Percentiles rank a stretch among this genome's conserved stretches.
phyloP scores from a whole-genome alignment of 2,329 filamentous ascomycete genomes.

The Colletotrichum noveboracense region DNA sequence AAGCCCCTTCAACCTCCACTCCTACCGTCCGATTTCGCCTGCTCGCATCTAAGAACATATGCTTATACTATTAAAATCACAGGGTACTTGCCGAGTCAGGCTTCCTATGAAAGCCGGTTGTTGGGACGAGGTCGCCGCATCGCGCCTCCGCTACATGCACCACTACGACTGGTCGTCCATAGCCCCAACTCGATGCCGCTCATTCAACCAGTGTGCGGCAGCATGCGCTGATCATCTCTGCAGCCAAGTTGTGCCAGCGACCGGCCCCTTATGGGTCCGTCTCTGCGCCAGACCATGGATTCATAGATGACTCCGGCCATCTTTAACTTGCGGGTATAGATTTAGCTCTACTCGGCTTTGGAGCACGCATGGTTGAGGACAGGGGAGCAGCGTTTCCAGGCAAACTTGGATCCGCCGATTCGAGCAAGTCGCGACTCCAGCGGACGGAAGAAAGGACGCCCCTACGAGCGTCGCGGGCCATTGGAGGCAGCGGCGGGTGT shows the following conservation, averaged over 20 bases:
- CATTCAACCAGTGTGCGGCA: background rate
- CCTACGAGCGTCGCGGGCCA: background rate
- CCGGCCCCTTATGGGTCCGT: background rate
- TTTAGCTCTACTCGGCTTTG: background rate
- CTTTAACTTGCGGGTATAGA: background rate
- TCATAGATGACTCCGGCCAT: background rate
- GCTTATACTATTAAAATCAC: conserved; percentile 25
- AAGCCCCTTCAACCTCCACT: background rate
- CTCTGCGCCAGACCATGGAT: background rate
- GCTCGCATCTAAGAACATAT: conserved; percentile 14
- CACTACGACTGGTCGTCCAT: background rate
- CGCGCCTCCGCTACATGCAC: background rate
- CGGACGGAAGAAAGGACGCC: background rate
- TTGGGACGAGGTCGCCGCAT: background rate
- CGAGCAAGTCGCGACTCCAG: background rate
- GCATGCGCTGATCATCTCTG: background rate
- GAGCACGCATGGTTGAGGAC: background rate
- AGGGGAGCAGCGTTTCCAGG: background rate
- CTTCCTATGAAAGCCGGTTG: conserved; percentile 52
- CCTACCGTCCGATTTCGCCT: background rate
- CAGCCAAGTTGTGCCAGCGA: background rate
- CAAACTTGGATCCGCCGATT: background rate
- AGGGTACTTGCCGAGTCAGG: conserved; percentile 67
- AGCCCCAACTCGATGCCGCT: background rate
- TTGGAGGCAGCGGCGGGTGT: background rate